A percentile compares a stretch with the other conserved stretches of the same genome.
These are phyloP conservation scores for Aspergillus fischeri DNA, from an alignment of 2,329 filamentous ascomycete genomes.

Conservation along the genomic window DNA sequence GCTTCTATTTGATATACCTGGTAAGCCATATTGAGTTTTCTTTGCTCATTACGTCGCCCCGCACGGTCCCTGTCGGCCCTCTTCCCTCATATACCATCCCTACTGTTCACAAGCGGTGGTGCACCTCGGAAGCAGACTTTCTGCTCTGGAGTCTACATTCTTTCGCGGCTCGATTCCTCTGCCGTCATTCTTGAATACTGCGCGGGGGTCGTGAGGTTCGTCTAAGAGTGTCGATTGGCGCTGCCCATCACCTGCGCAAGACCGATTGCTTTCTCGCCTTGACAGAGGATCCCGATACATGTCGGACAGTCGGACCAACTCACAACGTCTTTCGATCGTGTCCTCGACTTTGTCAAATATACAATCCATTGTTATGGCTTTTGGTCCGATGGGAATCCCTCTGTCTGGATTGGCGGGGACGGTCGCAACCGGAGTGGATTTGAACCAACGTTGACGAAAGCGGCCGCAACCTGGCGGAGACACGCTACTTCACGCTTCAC, in stretches of 20 bases:
- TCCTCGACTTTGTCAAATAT: constrained; percentile 1
- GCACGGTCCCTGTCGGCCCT: not conserved
- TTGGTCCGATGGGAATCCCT: not conserved
- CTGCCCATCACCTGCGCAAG: constrained; percentile 1
- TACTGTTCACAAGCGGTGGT: not conserved
- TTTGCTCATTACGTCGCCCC: not conserved
- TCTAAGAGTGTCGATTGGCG: not conserved
- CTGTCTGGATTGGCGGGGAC: constrained; percentile 5
- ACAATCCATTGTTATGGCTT: constrained; percentile 3
- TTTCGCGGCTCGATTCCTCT: not conserved
- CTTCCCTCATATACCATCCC: not conserved
- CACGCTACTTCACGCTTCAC: not conserved
- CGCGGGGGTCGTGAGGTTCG: not conserved
- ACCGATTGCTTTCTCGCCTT: constrained; percentile 6
- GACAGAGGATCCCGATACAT: not conserved
- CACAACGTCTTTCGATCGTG: not conserved
- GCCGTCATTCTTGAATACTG: not conserved
- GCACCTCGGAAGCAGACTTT: not conserved
- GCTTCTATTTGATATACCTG: constrained; percentile 18
- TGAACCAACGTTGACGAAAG: constrained; percentile 14
- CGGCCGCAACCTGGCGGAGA: constrained; percentile 8
- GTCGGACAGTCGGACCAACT: constrained; percentile 2
- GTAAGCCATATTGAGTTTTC: constrained; percentile 13
- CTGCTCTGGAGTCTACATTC: not conserved
- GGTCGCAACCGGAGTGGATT: constrained; percentile 17